Conservation (phyloP, 352 stramenopile genomes). For the Halophytophthora batemanensis region DNA sequence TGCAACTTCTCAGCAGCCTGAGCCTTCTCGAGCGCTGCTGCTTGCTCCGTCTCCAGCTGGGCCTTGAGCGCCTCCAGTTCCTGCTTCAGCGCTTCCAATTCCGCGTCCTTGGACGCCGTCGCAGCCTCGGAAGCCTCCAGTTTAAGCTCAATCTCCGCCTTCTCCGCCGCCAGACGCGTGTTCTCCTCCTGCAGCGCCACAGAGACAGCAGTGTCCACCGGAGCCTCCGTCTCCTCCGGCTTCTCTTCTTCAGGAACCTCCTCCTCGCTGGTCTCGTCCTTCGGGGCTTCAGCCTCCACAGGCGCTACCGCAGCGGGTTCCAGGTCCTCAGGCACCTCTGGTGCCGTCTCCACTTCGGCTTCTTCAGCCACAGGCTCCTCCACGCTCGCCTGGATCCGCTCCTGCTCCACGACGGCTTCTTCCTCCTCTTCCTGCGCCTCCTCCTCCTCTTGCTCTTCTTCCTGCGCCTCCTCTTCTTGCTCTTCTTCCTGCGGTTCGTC, state of each 20-base stretch:
- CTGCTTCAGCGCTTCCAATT: constrained; percentile 31
- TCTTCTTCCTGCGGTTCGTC: constrained; percentile 5
- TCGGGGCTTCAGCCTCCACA: constrained; percentile 20
- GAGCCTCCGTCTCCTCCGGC: constrained; percentile 11
- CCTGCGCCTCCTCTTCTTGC: constrained; percentile 17
- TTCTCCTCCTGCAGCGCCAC: constrained; percentile 39
- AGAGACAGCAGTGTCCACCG: constrained; percentile 9
- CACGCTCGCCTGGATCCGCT: constrained; percentile 25
- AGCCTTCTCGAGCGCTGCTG: constrained; percentile 18
- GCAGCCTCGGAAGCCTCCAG: constrained; percentile 22
- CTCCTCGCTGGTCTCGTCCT: constrained; percentile 23
- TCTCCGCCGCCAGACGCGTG: constrained; percentile 36
- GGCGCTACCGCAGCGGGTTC: constrained; percentile 3
- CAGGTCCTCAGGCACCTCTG: not conserved
- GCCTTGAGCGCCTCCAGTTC: constrained; percentile 33
- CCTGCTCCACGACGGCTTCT: constrained; percentile 21
- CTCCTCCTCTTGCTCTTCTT: constrained; percentile 14
- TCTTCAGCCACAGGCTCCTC: constrained; percentile 18
- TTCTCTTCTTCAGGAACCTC: constrained; percentile 23
- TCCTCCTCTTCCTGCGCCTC: constrained; percentile 17
- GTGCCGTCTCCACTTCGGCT: constrained; percentile 2
- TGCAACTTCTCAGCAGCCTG: constrained; percentile 22
- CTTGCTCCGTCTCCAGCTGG: constrained; percentile 32
- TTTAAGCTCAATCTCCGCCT: constrained; percentile 32
- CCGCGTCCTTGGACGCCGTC: constrained; percentile 31